Evolutionary conservation across 495 filamentous ascomycete species (phyloP), one percentile per base, ranked within the genome.

Genomic region (Penicillium roqueforti): DNA sequence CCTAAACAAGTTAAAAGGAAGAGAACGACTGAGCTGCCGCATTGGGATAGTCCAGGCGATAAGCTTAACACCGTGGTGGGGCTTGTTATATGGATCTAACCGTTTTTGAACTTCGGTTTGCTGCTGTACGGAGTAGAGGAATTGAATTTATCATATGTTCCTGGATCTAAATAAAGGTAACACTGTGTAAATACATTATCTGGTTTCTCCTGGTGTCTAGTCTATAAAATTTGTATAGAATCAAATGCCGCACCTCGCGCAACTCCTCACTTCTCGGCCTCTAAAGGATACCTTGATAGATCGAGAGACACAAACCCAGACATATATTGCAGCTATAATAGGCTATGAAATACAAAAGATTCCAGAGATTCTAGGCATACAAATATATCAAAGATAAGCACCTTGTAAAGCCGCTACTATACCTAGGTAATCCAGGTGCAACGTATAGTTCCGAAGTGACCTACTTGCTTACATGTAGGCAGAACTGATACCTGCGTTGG

Each of bases 21-120:
- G 39, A 44, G 34, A 43, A 39, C 41, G 31, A 20, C 38, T 42
- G 40, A 31, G 10, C 28, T 31, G 26, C 58, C 58, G 23, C n/a
- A 64, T 59, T 34, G 36, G 61, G 61, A 54, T 58, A 53, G 52
- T 53, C 41, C 20, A 58, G 6, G 51, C 61, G 61, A 64, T 38
- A 42, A 42, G 20, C 40, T 42, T 42, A 42, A 42, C 31, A 20
- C 14, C 40, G n/a, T 42, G 14, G 40, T 25, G 40, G 40, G 13
- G 40, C 5, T 7, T 6, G 11, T 34, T 1, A n/a, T 14, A n/a
- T 34, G 32, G 32, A n/a, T 7, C 32, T 36, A 36, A 36, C 32
- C 32, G 5, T 8, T 36, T 36, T 16, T 14, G 32, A 32, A 32
- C 31, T 23, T 23, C 22, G 8, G 28, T 9, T 29, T 8, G 28